These are phyloP conservation scores for Mycena venus DNA, from an alignment of 768 basidiomycete genomes.

Conservation along the genomic window DNA sequence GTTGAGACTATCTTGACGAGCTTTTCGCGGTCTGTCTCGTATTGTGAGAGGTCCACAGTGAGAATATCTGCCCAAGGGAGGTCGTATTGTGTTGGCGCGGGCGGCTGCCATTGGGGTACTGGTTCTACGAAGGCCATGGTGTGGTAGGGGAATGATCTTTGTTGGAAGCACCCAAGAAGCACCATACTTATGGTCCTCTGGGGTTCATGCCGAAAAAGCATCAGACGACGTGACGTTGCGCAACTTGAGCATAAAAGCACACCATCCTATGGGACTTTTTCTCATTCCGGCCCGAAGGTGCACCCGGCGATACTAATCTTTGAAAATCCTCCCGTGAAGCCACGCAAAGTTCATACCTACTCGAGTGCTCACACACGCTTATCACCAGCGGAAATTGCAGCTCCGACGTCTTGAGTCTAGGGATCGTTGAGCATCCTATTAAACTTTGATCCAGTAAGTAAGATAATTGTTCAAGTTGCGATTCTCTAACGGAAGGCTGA, in stretches of 20 bases:
- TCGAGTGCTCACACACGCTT: neutral
- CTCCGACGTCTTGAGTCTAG: no score
- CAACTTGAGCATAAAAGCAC: conserved; percentile 26
- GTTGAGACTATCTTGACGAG: conserved; percentile 45
- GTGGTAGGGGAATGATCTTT: neutral
- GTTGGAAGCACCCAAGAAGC: neutral
- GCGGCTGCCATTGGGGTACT: conserved; percentile 41
- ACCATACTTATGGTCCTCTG: neutral
- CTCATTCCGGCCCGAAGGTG: conserved; percentile 9
- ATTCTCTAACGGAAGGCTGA: no score
- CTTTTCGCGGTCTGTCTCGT: conserved; percentile 41
- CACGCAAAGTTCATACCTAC: neutral
- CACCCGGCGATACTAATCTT: neutral
- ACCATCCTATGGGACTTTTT: conserved; percentile 1
- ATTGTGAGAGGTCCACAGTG: conserved; percentile 51
- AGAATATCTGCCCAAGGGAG: conserved; percentile 52
- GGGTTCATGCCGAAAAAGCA: neutral
- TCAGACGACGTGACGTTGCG: neutral
- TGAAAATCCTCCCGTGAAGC: neutral
- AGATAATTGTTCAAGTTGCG: no score
- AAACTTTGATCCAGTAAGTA: no score
- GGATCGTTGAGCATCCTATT: no score
- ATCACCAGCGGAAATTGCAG: neutral
- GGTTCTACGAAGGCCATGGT: neutral
- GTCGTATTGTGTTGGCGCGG: conserved; percentile 37